A percentile compares a stretch with the other conserved stretches of the same genome.
Evolutionary conservation across 2,329 filamentous ascomycete species (phyloP).

Genomic region (Lasiodiplodia theobromae): DNA sequence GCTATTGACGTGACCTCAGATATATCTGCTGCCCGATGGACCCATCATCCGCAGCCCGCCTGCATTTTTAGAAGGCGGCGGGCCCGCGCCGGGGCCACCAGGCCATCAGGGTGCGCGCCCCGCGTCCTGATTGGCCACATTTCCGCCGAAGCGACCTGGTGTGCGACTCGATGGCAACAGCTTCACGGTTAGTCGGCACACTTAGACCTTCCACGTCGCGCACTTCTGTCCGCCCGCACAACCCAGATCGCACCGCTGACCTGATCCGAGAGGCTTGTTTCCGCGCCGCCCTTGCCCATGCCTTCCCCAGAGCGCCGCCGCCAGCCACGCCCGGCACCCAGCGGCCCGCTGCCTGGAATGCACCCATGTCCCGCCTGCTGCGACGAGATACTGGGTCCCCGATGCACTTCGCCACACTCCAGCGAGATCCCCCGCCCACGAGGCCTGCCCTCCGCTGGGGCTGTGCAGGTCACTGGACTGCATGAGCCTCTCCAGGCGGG

Average conservation of each 20-base stretch:
- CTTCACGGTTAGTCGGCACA: constrained; percentile 27
- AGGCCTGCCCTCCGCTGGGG: constrained; percentile 6
- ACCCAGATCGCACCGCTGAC: constrained; percentile 17
- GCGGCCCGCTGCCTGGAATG: constrained; percentile 15
- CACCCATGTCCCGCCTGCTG: constrained; percentile 19
- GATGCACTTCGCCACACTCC: constrained; percentile 20
- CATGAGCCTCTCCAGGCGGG: constrained; percentile 9
- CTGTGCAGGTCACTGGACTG: constrained; percentile 15
- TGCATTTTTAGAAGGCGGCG: constrained; percentile 26
- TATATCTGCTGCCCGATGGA: constrained; percentile 26
- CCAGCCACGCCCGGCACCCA: constrained; percentile 12
- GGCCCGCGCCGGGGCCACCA: constrained; percentile 14
- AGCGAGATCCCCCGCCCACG: constrained; percentile 17
- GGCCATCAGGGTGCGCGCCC: constrained; percentile 4
- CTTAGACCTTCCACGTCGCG: constrained; percentile 17
- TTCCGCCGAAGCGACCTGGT: constrained; percentile 27
- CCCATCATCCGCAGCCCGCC: constrained; percentile 22
- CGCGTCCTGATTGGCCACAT: constrained; percentile 16
- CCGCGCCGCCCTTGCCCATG: constrained; percentile 23
- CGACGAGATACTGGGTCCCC: neutral
- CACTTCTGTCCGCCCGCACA: constrained; percentile 25
- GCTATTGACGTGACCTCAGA: constrained; percentile 21
- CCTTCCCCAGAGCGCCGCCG: constrained; percentile 25
- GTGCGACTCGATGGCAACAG: constrained; percentile 24
- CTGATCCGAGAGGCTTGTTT: constrained; percentile 14